Evolutionary conservation across 2,329 filamentous ascomycete species (phyloP), one percentile per base, ranked within the genome.

Genomic region (Didymella pinodella): DNA sequence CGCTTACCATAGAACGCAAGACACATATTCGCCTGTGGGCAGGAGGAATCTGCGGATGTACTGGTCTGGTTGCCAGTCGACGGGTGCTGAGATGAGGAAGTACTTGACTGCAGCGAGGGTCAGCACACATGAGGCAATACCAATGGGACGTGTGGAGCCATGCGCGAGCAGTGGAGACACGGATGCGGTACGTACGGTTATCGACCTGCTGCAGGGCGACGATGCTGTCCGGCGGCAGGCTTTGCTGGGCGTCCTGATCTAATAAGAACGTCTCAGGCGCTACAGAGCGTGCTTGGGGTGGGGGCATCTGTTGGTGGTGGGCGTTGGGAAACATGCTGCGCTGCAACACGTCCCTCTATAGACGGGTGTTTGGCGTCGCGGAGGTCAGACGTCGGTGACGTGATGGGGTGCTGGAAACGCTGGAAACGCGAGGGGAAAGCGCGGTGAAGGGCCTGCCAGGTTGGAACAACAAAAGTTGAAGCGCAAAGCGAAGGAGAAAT

Each of bases 191-290:
- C 93, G 81, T 85, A 97, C 93, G 83, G 80, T 98, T 98, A 80
- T 99, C 95, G 69, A 99, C 95, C 81, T 99, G 95, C 80, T 98
- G 94, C 68, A 99, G 85, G 62, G 95, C 95, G 76, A 98, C 93
- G 83, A 98, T 92, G 71, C 93, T 93, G 84, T 98, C 95, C 69
- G 96, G 92, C 55, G 95, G 95, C 67, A 99, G 86, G 71, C 92
- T 94, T 82, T 97, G 93, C 82, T 98, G 94, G 62, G 95, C 94
- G 82, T 98, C 94, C 74, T 90, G 93, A 78, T 94, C 97, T 78
- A 99, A 86, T 90, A 99, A 94, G 77, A 99, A 99, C 40, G 95
- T 98, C 85, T 99, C 95, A 69, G 95, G 95, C 80, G 97, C 97
- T 64, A 83, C 81, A 32, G 80, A 79, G 45, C 81, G 78, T 64